Percentiles rank a stretch among this genome's conserved stretches.
phyloP scores from a whole-genome alignment of 2,329 filamentous ascomycete species.

The Neofusicoccum sp. region DNA sequence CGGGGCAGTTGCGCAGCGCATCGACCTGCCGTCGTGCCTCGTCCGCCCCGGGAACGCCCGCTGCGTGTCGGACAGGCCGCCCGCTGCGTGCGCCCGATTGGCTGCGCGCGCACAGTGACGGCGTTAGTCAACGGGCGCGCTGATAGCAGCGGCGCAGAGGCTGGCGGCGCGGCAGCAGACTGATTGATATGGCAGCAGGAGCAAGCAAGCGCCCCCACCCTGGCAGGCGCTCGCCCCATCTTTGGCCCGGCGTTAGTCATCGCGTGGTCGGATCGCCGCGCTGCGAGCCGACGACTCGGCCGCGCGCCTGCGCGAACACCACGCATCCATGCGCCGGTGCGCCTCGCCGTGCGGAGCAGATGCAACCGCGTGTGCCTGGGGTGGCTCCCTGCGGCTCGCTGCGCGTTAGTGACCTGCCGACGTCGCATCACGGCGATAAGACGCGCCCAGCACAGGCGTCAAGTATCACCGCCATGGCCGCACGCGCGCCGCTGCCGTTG shows the following conservation, averaged over 20 bases:
- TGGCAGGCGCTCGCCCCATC: not conserved
- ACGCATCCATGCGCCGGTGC: not conserved
- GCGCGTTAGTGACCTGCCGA: slow-evolving; percentile 4
- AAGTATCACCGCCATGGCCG: not conserved
- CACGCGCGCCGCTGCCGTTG: not conserved
- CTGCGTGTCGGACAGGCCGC: slow-evolving; percentile 4
- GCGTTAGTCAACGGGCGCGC: not conserved
- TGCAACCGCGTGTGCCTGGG: not conserved
- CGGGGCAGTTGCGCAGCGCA: not conserved
- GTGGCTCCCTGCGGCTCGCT: not conserved
- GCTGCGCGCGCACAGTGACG: not conserved
- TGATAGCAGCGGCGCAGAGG: not conserved
- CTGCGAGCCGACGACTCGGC: not conserved
- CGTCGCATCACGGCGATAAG: slow-evolving; percentile 14
- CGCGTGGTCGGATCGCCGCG: not conserved
- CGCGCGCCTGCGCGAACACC: slow-evolving; percentile 1
- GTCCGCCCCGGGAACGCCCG: not conserved
- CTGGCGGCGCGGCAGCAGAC: no score
- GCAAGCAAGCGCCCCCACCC: not conserved
- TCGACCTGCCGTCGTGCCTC: not conserved
- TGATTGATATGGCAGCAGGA: not conserved
- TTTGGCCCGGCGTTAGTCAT: not conserved
- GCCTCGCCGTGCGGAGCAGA: not conserved
- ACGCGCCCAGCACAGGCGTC: not conserved
- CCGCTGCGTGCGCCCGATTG: not conserved